Base-by-base conservation (phyloP, 805 yeast species). In the Lachancea fermentati region DNA sequence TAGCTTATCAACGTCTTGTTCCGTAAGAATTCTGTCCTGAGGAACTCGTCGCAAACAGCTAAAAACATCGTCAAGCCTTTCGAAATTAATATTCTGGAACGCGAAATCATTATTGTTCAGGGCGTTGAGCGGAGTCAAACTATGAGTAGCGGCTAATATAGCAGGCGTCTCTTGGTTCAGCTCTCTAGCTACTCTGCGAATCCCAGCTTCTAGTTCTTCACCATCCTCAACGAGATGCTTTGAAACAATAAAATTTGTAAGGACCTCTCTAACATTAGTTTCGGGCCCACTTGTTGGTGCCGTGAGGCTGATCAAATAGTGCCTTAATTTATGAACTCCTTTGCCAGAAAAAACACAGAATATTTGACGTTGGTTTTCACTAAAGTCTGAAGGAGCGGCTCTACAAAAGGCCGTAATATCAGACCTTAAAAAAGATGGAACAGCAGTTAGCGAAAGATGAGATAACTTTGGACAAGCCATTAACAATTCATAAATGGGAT, bases 341-440 rank as follows among this genome's bases (percentile, higher is more conserved):
- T 76, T 77, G 1, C 97, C 97, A 25, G 91, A 81, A 57, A 88
- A 93, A 9, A 91, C 98, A 66, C 97, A 91, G 56, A 93, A 91
- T 36, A 85, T 72, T 16, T 80, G 74, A 48, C 81, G 81, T 61
- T 93, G 98, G 53, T 82, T 82, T 41, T 81, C 85, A 39, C 81
- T 88, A 60, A 93, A 89, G 52, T 88, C 97, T 9, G 84, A 78
- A 3, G 98, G 97, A 2, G 97, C 93, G 6, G 81, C 85, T 19
- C 97, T 80, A 60, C 97, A 89, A 62, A 78, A 89, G 48, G 76
- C 79, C 0, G 91, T 83, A 36, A 91, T 78, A 54, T 91, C 97
- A 7, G 81, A 73, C 45, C 95, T 73, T 57, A 91, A 71, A 65
- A 93, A 91, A n/a, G 95, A 84, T 1, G 81, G 71, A 18, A 91